Conservation (phyloP, 768 basidiomycete species). For the Suillus occidentalis region DNA sequence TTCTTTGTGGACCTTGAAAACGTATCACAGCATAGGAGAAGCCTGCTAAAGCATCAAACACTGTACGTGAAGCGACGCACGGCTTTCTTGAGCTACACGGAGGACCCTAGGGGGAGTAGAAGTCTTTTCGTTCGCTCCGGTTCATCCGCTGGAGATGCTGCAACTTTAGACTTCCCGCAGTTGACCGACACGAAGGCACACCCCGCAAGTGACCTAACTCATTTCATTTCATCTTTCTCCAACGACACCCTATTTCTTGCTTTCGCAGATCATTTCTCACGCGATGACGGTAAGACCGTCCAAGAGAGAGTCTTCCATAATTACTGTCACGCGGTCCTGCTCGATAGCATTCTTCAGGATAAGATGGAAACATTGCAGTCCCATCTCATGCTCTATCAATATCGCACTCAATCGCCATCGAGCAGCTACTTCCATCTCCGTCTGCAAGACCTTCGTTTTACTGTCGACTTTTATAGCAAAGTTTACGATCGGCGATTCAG, state of each 20-base stretch:
- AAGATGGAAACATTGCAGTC: conserved; percentile 78
- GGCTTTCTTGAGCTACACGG: conserved; percentile 89
- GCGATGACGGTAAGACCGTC: conserved; percentile 56
- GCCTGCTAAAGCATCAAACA: conserved; percentile 74
- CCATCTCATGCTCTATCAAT: conserved; percentile 70
- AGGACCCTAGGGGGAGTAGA: conserved; percentile 91
- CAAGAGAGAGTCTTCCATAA: conserved; percentile 63
- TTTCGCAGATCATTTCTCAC: conserved; percentile 77
- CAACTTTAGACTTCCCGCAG: conserved; percentile 83
- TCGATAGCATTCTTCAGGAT: conserved; percentile 91
- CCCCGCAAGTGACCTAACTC: conserved; percentile 71
- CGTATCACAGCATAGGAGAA: conserved; percentile 63
- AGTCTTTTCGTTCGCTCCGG: conserved; percentile 89
- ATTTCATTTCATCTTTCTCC: conserved; percentile 86
- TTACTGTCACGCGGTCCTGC: conserved; percentile 73
- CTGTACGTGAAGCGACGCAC: conserved; percentile 91
- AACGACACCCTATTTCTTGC: conserved; percentile 78
- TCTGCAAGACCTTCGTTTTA: conserved; percentile 73
- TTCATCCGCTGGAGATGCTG: conserved; percentile 79
- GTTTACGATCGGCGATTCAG: conserved; percentile 76
- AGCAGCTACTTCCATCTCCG: conserved; percentile 65
- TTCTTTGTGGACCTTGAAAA: conserved; percentile 79
- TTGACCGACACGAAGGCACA: conserved; percentile 64
- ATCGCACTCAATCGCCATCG: conserved; percentile 58
- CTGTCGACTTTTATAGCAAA: conserved; percentile 73